Conservation (phyloP, 768 basidiomycete species). For the Macrocybe gigantea region DNA sequence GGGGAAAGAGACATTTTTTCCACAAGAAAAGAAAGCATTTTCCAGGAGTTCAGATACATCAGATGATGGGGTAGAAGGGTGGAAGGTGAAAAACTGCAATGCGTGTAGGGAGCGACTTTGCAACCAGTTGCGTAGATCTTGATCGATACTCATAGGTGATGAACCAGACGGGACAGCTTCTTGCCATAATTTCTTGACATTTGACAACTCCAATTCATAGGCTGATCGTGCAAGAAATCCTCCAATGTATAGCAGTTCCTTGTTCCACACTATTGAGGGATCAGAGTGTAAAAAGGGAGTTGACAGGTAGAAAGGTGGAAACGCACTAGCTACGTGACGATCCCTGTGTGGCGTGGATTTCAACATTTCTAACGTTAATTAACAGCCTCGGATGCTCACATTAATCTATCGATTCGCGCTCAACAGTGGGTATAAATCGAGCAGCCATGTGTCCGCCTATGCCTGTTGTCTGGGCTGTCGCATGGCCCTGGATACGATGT, state of each 20-base stretch:
- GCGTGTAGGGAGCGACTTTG: slow-evolving; percentile 66
- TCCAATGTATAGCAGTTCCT: slow-evolving; percentile 79
- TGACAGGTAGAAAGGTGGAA: slow-evolving; percentile 1
- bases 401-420: slow-evolving; percentile 89
- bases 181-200: slow-evolving; percentile 57
- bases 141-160: slow-evolving; percentile 22
- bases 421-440: slow-evolving; percentile 93
- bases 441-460: slow-evolving; percentile 60
- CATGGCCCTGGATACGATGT: slow-evolving; percentile 59
- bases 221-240: slow-evolving; percentile 78
- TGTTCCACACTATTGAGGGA: slow-evolving; percentile 69
- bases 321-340: slow-evolving; percentile 69
- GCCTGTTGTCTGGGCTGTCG: slow-evolving; percentile 91
- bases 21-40: slow-evolving; percentile 72
- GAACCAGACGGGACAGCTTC: slow-evolving; percentile 29
- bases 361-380: neutral
- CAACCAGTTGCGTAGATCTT: slow-evolving; percentile 45
- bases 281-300: slow-evolving; percentile 2
- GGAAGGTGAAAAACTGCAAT: slow-evolving; percentile 87
- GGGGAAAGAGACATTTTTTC: slow-evolving; percentile 44
- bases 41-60: slow-evolving; percentile 72
- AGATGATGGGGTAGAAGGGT: slow-evolving; percentile 78
- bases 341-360: slow-evolving; percentile 42
- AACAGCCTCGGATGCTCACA: slow-evolving; percentile 40
- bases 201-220: slow-evolving; percentile 76